Evolutionary conservation across 495 filamentous ascomycete genomes (phyloP).

Genomic region (Articulospora tetracladia): DNA sequence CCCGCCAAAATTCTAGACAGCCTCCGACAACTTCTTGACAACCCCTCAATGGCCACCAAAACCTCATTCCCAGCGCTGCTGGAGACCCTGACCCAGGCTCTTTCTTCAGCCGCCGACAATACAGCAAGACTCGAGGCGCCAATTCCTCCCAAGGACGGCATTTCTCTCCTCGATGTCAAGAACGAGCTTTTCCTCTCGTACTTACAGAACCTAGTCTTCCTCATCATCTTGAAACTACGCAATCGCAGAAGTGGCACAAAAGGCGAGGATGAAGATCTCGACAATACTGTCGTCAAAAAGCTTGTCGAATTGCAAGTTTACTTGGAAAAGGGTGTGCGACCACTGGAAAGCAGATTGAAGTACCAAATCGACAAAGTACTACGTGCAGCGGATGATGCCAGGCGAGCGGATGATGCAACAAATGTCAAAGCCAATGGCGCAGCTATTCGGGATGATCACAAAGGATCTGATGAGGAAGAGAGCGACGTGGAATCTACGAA

Average conservation of each 20-base stretch:
- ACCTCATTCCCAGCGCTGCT: slow-evolving; percentile 54
- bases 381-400: slow-evolving; percentile 75
- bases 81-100: slow-evolving; percentile 57
- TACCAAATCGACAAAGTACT: slow-evolving; percentile 91
- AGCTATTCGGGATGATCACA: slow-evolving; percentile 30
- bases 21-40: not conserved
- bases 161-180: slow-evolving; percentile 91
- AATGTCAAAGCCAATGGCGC: slow-evolving; percentile 31
- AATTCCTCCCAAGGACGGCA: slow-evolving; percentile 69
- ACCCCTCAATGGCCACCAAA: slow-evolving; percentile 40
- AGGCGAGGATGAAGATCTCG: slow-evolving; percentile 33
- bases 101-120: slow-evolving; percentile 56
- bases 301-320: slow-evolving; percentile 82
- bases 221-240: slow-evolving; percentile 78
- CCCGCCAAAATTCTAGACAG: not conserved
- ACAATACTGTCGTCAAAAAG: slow-evolving; percentile 69
- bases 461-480: slow-evolving; percentile 33
- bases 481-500: slow-evolving; percentile 21
- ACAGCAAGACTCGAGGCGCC: slow-evolving; percentile 40
- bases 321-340: slow-evolving; percentile 84
- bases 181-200: slow-evolving; percentile 95
- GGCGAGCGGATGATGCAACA: slow-evolving; percentile 31
- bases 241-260: slow-evolving; percentile 40
- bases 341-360: slow-evolving; percentile 79
- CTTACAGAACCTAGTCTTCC: slow-evolving; percentile 87